A percentile compares a stretch with the other conserved stretches of the same genome.
Evolutionary conservation across 257 asterid species (phyloP).

Genomic region (Fraxinus pennsylvanica): DNA sequence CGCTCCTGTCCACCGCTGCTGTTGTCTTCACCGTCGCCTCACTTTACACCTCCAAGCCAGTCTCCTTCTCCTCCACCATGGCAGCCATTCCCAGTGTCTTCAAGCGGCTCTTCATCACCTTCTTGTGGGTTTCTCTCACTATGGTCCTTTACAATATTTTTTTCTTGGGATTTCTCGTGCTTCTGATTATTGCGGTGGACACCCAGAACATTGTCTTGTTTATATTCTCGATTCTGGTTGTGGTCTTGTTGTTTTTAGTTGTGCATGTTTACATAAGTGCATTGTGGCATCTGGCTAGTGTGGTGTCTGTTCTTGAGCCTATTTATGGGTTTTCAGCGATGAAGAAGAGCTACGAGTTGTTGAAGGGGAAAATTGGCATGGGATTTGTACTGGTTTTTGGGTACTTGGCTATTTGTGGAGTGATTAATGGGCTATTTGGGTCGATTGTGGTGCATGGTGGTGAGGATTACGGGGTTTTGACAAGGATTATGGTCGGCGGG

Average conservation of each 20-base stretch:
- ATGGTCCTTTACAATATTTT: constrained; percentile 70
- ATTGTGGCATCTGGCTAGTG: constrained; percentile 92
- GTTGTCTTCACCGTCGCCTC: constrained; percentile 93
- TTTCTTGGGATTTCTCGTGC: constrained; percentile 60
- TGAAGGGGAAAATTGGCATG: constrained; percentile 59
- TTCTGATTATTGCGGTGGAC: constrained; percentile 62
- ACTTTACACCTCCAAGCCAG: constrained; percentile 81
- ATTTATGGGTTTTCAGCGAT: constrained; percentile 68
- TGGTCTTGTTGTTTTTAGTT: constrained; percentile 59
- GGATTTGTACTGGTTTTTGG: constrained; percentile 65
- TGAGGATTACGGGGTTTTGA: constrained; percentile 52
- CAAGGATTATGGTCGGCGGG: constrained; percentile 79
- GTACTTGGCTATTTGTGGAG: constrained; percentile 67
- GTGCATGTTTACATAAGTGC: constrained; percentile 90
- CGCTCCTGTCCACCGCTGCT: constrained; percentile 91
- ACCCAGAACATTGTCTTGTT: constrained; percentile 56
- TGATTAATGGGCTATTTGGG: constrained; percentile 60
- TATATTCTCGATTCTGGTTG: constrained; percentile 53
- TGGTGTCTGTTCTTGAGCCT: constrained; percentile 84
- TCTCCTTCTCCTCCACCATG: constrained; percentile 66
- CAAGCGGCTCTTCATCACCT: constrained; percentile 74
- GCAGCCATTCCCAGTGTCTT: constrained; percentile 82
- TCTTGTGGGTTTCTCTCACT: constrained; percentile 68
- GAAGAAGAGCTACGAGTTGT: constrained; percentile 73
- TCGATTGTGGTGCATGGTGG: constrained; percentile 87